phyloP scores from a whole-genome alignment of 2,329 filamentous ascomycete genomes.

The Capronia americana region DNA sequence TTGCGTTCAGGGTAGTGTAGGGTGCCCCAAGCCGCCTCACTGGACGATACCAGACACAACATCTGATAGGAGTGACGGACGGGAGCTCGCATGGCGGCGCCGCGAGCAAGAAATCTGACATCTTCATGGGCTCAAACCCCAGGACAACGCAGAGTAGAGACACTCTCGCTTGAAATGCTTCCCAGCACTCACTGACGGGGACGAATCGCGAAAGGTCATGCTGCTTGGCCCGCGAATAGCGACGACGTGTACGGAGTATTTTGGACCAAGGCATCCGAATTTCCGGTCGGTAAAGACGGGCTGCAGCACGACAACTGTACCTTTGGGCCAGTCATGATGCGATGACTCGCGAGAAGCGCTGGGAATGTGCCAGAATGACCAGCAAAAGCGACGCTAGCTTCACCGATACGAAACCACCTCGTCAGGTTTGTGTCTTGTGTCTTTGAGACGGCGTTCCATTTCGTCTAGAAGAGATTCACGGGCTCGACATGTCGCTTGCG shows the following conservation, averaged over 20 bases:
- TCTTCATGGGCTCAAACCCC: background rate
- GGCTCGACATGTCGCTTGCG: background rate
- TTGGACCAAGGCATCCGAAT: background rate
- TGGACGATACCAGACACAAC: background rate
- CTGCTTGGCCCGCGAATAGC: slow-evolving; percentile 4
- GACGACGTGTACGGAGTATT: background rate
- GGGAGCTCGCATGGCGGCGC: background rate
- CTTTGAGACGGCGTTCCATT: background rate
- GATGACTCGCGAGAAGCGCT: background rate
- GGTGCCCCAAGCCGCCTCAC: background rate
- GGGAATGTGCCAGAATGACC: background rate
- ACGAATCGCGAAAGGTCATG: background rate
- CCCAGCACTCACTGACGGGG: background rate
- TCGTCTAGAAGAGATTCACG: background rate
- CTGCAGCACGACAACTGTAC: background rate
- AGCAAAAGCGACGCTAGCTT: slow-evolving; percentile 1
- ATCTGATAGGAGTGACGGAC: background rate
- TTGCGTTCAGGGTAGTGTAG: background rate
- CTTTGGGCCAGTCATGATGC: background rate
- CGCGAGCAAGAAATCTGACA: background rate
- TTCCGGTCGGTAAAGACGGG: background rate
- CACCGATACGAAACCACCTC: background rate
- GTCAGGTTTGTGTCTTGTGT: background rate
- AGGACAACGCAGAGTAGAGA: background rate
- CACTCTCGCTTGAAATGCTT: background rate